These are phyloP conservation scores for Russula sp. DNA, from an alignment of 768 basidiomycete species.

Conservation along the genomic window DNA sequence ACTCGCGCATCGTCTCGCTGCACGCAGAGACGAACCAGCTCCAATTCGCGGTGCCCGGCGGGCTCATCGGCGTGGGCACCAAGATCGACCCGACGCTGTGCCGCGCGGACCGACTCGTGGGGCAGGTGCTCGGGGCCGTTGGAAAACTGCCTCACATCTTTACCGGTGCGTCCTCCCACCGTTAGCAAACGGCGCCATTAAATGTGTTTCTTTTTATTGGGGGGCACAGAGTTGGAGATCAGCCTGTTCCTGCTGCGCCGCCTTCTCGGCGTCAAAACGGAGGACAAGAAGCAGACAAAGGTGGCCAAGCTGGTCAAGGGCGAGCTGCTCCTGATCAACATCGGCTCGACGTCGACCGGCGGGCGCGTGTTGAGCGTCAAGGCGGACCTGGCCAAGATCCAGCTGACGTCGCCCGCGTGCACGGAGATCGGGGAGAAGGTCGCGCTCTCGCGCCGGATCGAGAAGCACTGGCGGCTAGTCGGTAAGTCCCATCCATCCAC, in stretches of 20 bases:
- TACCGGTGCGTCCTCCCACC: conserved; percentile 48
- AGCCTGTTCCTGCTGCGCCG: conserved; percentile 92
- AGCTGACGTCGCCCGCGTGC: conserved; percentile 90
- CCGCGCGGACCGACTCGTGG: conserved; percentile 93
- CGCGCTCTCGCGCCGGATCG: conserved; percentile 87
- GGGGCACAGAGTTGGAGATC: conserved; percentile 74
- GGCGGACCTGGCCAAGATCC: conserved; percentile 91
- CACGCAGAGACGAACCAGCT: conserved; percentile 94
- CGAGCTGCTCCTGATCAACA: conserved; percentile 93
- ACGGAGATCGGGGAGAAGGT: conserved; percentile 98
- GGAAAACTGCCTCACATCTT: conserved; percentile 93
- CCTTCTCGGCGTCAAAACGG: conserved; percentile 95
- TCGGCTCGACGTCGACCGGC: conserved; percentile 95
- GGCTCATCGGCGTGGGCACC: conserved; percentile 97
- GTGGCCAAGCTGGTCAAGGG: conserved; percentile 87
- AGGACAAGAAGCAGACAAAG: conserved; percentile 98
- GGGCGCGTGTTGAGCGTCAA: conserved; percentile 93
- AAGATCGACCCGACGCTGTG: conserved; percentile 95
- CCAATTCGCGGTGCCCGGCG: conserved; percentile 94
- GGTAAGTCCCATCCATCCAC: conserved; percentile 45
- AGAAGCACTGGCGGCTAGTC: conserved; percentile 97
- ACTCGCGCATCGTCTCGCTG: conserved; percentile 83
- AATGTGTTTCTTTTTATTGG: too few species aligned
- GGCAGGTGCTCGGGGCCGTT: conserved; percentile 92
- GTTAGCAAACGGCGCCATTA: too few species aligned